Conservation (phyloP, 306 rosid genomes). For the Cucurbita maxima region DNA sequence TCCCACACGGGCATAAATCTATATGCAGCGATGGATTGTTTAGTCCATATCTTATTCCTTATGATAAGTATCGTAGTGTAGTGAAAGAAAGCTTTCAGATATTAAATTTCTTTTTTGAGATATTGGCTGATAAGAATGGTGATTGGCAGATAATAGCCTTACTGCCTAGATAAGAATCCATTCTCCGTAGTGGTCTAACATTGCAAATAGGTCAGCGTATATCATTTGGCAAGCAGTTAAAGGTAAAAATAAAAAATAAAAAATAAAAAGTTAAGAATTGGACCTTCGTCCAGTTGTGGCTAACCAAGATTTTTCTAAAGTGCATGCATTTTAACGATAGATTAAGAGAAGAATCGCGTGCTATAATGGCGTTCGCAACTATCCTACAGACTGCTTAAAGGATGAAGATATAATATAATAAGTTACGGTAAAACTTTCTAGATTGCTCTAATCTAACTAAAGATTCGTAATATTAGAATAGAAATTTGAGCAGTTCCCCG, state of each 20-base stretch:
- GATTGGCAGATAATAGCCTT: neutral
- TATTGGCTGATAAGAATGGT: neutral
- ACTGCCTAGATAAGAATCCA: neutral
- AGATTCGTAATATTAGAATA: neutral
- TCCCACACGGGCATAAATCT: neutral
- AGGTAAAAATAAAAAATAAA: too few relatives aligned
- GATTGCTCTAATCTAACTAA: neutral
- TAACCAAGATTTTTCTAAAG: neutral
- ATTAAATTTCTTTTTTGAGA: neutral
- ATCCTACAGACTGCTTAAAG: neutral
- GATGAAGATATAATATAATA: neutral
- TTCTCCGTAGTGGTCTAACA: neutral
- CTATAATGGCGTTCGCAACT: neutral
- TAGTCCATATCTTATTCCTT: neutral
- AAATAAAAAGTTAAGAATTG: neutral
- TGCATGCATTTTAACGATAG: neutral
- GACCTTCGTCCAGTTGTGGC: neutral
- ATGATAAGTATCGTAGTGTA: neutral
- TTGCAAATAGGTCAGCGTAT: neutral
- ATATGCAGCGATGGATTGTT: neutral
- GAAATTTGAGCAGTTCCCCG: neutral
- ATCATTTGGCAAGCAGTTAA: neutral
- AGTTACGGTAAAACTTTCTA: neutral
- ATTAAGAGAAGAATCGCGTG: neutral
- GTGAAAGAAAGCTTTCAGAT: neutral